A percentile compares a stretch with the other conserved stretches of the same genome.
These are phyloP conservation scores for Silene vulgaris DNA, from an alignment of 179 eudicot genomes.

Conservation along the genomic window DNA sequence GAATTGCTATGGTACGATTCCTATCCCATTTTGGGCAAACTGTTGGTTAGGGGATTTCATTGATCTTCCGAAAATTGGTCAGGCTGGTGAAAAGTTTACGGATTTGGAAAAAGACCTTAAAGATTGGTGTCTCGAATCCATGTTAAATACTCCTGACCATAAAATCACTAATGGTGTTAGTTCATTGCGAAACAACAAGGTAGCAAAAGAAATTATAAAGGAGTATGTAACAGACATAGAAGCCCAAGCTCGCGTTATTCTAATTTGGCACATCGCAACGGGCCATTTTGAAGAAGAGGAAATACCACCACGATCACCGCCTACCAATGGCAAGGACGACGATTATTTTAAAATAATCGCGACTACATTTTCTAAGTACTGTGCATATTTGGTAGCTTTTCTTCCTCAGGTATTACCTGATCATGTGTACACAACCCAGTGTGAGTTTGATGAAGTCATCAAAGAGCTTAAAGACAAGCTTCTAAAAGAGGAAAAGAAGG, in stretches of 20 bases:
- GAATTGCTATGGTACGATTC: not conserved
- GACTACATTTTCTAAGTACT: not conserved
- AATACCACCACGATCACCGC: not conserved
- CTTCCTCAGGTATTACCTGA: not conserved
- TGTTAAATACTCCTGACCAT: not conserved
- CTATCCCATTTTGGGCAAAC: not conserved
- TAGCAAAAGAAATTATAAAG: not conserved
- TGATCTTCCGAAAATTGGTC: not conserved
- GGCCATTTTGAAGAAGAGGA: not conserved
- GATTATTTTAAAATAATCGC: not conserved
- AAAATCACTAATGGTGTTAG: not conserved
- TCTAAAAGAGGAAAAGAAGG: too few species aligned
- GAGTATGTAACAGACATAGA: not conserved
- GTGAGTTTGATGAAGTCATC: not conserved
- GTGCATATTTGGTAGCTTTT: not conserved
- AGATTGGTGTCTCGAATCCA: not conserved
- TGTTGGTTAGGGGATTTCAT: not conserved
- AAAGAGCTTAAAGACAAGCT: not conserved
- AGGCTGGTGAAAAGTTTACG: not conserved
- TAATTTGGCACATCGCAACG: not conserved
- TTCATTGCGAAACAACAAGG: not conserved
- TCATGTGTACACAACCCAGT: conserved; percentile 1
- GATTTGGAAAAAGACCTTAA: not conserved
- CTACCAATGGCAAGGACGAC: not conserved
- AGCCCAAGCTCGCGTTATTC: not conserved